Evolutionary conservation across 768 basidiomycete genomes (phyloP), one percentile per base, ranked within the genome.

Genomic region (Xerocomellus chrysenteron): DNA sequence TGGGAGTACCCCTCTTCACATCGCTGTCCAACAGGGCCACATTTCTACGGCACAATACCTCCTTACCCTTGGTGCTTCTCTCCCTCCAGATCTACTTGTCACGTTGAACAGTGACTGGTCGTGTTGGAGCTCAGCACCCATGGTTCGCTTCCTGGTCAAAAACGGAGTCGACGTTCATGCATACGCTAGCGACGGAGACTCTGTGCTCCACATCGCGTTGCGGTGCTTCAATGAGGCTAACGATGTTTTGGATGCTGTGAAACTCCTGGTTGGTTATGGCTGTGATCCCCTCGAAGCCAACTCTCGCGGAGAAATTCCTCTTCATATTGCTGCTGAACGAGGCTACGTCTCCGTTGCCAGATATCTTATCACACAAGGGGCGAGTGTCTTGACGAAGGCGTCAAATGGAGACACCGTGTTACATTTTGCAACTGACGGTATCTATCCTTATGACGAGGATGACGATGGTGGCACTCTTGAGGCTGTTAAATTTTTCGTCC

Each of bases 251-350:
- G 13, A 35, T 10, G 47, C 5, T 10, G 11, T 37, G 19, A 24
- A 54, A 30, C 26, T 45, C 12, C 28, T 53, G n/a, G n/a, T 53
- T 37, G 3, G 28, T 14, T 11, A 33, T 40, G 52, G 45, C 4
- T 47, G 45, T n/a, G 30, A 47, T 32, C 45, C 52, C 14, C 52
- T 54, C 21, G 45, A 33, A 26, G 37, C 45, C 52, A 40, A 54
- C 26, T 54, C 30, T 24, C 19, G 37, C 24, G 52, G 45, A 45
- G 28, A 46, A 13, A 37, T 12, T 2, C 43, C 44, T 4, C 44
- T 53, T 30, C 52, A 53, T 21, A 37, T 53, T 4, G 52, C 36
- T 14, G 52, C 36, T 30, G 9, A 4, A 16, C 26, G n/a, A 13
- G 4, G 35, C 36, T 0, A 30, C n/a, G 12, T 52, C 8, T 26